phyloP scores from a whole-genome alignment of 164 flowering plant species.

The Piper longum region DNA sequence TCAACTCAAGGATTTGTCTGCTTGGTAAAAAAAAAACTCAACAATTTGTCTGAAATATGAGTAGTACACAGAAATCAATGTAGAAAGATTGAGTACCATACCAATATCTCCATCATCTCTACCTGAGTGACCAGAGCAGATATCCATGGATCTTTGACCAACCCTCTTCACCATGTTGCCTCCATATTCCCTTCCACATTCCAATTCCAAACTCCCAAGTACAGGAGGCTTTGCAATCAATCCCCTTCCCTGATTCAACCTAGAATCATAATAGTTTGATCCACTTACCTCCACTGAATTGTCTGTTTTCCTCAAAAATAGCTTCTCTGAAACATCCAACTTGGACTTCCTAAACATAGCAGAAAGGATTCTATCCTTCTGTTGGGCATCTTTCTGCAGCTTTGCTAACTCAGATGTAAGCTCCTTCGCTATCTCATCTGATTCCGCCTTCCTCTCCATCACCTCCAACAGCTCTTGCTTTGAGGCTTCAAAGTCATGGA shows the following conservation, averaged over 20 bases:
- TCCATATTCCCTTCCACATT: not conserved
- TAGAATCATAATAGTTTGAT: conserved; percentile 9
- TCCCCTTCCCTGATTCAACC: conserved; percentile 15
- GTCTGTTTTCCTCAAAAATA: conserved; percentile 49
- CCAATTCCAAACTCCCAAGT: not conserved
- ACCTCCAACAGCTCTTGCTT: conserved; percentile 50
- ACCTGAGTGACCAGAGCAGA: conserved; percentile 14
- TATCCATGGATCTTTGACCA: not conserved
- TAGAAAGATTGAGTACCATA: conserved; percentile 14
- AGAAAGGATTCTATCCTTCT: conserved; percentile 75
- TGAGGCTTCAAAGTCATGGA: conserved; percentile 55
- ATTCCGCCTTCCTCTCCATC: conserved; percentile 53
- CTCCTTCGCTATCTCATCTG: conserved; percentile 41
- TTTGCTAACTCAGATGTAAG: conserved; percentile 53
- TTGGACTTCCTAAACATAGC: conserved; percentile 81
- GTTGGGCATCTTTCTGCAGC: conserved; percentile 60
- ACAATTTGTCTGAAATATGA: no score
- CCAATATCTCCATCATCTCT: conserved; percentile 27
- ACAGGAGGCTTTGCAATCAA: conserved; percentile 1
- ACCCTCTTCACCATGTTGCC: conserved; percentile 8
- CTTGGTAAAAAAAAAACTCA: no score
- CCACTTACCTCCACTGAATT: conserved; percentile 19
- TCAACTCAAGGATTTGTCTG: no score
- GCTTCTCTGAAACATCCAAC: conserved; percentile 57
- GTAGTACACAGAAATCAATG: no score